Percentiles rank a stretch among this genome's conserved stretches.
Conservation (phyloP, 352 stramenopile genomes). For the Globisporangium uncinulatum region DNA sequence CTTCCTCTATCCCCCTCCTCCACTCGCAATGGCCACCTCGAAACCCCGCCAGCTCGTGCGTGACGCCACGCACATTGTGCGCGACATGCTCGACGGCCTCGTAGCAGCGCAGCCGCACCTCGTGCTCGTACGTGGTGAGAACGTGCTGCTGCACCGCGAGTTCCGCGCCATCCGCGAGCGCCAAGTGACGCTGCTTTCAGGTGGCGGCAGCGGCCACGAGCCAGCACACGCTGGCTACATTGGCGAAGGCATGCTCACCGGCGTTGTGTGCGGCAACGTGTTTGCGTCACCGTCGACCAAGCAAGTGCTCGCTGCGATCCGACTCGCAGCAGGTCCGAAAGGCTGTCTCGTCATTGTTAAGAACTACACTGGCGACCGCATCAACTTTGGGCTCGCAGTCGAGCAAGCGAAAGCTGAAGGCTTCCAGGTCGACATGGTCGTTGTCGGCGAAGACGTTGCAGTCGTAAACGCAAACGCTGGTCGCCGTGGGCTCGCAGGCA, state of each 20-base stretch:
- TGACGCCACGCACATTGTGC: conserved; percentile 45
- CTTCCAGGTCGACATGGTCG: conserved; percentile 90
- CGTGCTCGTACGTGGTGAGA: conserved; percentile 48
- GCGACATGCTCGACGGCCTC: conserved; percentile 76
- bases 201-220: conserved; percentile 89
- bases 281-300: conserved; percentile 94
- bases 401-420: conserved; percentile 94
- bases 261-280: conserved; percentile 94
- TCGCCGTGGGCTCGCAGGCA: conserved; percentile 95
- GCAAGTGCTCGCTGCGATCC: conserved; percentile 95
- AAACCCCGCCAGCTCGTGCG: conserved; percentile 40
- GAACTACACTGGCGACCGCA: conserved; percentile 98
- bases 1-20: background rate
- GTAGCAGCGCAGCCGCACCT: conserved; percentile 61
- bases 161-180: conserved; percentile 52
- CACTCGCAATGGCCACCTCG: background rate
- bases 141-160: conserved; percentile 70
- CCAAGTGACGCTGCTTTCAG: conserved; percentile 76
- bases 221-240: conserved; percentile 96
- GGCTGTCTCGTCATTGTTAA: conserved; percentile 97
- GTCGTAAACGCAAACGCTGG: conserved; percentile 93
- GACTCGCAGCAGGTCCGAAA: conserved; percentile 62
- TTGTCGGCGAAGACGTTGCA: conserved; percentile 94
- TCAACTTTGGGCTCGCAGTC: conserved; percentile 98
- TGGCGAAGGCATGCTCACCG: conserved; percentile 94